Conservation (phyloP, 768 basidiomycete species). For the Leucocoprinus sp. region DNA sequence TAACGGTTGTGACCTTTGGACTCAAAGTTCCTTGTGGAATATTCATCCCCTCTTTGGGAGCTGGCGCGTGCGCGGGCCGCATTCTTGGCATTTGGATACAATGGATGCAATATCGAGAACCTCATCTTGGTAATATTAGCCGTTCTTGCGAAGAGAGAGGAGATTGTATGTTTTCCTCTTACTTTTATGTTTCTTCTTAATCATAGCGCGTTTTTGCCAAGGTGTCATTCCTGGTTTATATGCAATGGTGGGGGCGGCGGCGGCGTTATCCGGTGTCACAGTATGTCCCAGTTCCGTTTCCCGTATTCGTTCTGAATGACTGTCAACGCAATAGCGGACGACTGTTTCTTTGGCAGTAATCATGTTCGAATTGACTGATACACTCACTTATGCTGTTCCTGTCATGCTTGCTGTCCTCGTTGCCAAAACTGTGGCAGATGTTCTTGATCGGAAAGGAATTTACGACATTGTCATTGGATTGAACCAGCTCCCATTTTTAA, state of each 20-base stretch:
- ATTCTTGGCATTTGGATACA: slow-evolving; percentile 79
- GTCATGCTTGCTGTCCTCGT: slow-evolving; percentile 85
- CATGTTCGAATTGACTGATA: slow-evolving; percentile 90
- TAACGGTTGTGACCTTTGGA: slow-evolving; percentile 89
- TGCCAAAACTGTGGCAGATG: slow-evolving; percentile 85
- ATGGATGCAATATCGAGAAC: slow-evolving; percentile 58
- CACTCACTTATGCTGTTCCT: slow-evolving; percentile 85
- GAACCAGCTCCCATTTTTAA: slow-evolving; percentile 85
- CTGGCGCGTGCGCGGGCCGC: slow-evolving; percentile 90
- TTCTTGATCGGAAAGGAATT: slow-evolving; percentile 87
- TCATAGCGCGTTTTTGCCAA: slow-evolving; percentile 13
- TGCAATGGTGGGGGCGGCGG: slow-evolving; percentile 95
- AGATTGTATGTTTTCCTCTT: slow-evolving; percentile 43
- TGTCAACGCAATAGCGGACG: slow-evolving; percentile 44
- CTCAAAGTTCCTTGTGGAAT: slow-evolving; percentile 91
- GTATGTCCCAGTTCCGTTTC: slow-evolving; percentile 30
- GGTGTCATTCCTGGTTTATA: slow-evolving; percentile 82
- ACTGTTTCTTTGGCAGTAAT: slow-evolving; percentile 95
- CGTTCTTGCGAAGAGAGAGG: slow-evolving; percentile 52
- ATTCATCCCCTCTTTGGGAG: slow-evolving; percentile 92
- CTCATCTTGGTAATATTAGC: slow-evolving; percentile 49
- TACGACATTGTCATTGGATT: slow-evolving; percentile 96
- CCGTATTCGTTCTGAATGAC: neutral
- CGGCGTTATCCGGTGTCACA: slow-evolving; percentile 91
- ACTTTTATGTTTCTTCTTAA: neutral